Conservation (phyloP, 345 rosid species). For the Arabis alpina region DNA sequence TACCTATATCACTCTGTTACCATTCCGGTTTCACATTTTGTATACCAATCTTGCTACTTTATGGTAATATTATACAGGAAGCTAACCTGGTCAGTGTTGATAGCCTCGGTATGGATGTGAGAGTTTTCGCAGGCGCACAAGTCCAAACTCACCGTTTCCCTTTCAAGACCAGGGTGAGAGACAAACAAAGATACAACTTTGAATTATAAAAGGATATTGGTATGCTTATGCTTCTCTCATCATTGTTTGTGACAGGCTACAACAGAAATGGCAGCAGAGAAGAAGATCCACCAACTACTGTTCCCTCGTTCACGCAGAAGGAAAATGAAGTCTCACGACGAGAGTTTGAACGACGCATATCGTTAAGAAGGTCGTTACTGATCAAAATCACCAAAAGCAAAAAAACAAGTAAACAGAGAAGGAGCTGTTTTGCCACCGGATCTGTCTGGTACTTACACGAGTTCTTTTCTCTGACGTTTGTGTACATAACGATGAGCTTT, state of each 20-base stretch:
- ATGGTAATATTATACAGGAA: conserved; percentile 47
- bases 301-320: conserved; percentile 83
- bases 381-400: conserved; percentile 3
- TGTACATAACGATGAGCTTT: conserved; percentile 42
- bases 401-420: conserved; percentile 6
- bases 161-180: conserved; percentile 72
- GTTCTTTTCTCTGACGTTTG: conserved; percentile 34
- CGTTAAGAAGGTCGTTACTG: conserved; percentile 1
- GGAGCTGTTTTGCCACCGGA: conserved; percentile 33
- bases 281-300: conserved; percentile 79
- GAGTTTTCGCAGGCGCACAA: conserved; percentile 70
- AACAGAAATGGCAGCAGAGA: conserved; percentile 77
- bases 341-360: conserved; percentile 43
- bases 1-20: not conserved
- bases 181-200: conserved; percentile 19
- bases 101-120: conserved; percentile 92
- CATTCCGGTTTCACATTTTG: conserved; percentile 7
- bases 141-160: conserved; percentile 91
- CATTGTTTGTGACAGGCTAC: conserved; percentile 56
- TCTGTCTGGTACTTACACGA: conserved; percentile 33
- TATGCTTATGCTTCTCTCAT: conserved; percentile 23
- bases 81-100: conserved; percentile 83
- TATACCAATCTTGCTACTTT: conserved; percentile 5
- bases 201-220: conserved; percentile 2
- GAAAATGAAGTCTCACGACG: conserved; percentile 60